phyloP scores from a whole-genome alignment of 768 basidiomycete genomes.

The Podaxis carcinomalis region DNA sequence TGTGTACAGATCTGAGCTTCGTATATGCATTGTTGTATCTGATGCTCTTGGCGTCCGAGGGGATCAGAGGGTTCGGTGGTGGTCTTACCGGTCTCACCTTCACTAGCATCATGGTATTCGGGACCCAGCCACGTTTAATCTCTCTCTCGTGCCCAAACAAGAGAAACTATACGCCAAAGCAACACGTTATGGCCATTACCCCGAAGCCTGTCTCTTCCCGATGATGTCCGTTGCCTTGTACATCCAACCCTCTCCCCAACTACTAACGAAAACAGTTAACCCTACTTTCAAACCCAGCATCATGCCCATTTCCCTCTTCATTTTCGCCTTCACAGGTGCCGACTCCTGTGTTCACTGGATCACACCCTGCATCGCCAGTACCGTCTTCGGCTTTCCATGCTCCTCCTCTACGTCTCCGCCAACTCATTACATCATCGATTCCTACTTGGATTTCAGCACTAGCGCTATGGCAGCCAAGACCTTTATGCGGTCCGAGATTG shows the following conservation, averaged over 20 bases:
- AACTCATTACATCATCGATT: slow-evolving; percentile 44
- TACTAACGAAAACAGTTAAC: background rate
- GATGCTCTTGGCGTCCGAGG: slow-evolving; percentile 35
- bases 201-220: slow-evolving; percentile 38
- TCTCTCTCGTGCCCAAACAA: slow-evolving; percentile 25
- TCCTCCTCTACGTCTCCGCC: slow-evolving; percentile 38
- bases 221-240: slow-evolving; percentile 38
- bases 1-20: slow-evolving; percentile 34
- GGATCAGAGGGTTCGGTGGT: slow-evolving; percentile 33
- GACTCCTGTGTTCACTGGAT: slow-evolving; percentile 36
- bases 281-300: slow-evolving; percentile 18
- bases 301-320: slow-evolving; percentile 36
- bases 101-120: slow-evolving; percentile 36
- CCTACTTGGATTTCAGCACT: slow-evolving; percentile 36
- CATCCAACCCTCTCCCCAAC: slow-evolving; percentile 11
- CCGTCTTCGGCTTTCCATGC: slow-evolving; percentile 37
- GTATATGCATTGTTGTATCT: slow-evolving; percentile 30
- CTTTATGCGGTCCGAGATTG: slow-evolving; percentile 31
- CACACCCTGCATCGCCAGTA: slow-evolving; percentile 31
- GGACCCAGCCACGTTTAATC: background rate
- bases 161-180: slow-evolving; percentile 27
- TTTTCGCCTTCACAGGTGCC: slow-evolving; percentile 42
- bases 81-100: slow-evolving; percentile 40
- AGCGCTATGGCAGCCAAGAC: slow-evolving; percentile 44
- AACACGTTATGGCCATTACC: slow-evolving; percentile 32